Conservation (phyloP, 2,329 filamentous ascomycete species). For the Nigrospora oryzae region DNA sequence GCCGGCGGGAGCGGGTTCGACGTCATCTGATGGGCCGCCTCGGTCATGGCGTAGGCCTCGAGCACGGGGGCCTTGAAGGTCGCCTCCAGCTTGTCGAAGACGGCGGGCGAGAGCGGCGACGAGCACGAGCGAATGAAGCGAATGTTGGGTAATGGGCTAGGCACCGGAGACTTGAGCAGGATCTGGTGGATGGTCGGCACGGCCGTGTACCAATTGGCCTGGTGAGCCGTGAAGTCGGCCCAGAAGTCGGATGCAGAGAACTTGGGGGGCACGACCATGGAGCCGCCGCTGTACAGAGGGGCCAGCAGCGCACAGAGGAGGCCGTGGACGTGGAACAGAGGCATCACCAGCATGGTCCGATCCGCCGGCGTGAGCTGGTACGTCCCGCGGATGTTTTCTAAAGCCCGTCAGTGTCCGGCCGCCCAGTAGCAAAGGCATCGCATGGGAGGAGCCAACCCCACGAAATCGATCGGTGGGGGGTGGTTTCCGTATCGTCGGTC, state of each 20-base stretch:
- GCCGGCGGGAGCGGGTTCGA: constrained; percentile 63
- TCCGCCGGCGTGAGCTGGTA: constrained; percentile 65
- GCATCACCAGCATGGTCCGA: constrained; percentile 82
- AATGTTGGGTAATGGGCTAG: constrained; percentile 61
- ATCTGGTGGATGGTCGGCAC: constrained; percentile 93
- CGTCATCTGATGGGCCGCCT: constrained; percentile 80
- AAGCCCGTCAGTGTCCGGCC: not conserved
- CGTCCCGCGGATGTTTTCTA: constrained; percentile 69
- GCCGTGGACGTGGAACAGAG: constrained; percentile 86
- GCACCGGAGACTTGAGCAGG: constrained; percentile 64
- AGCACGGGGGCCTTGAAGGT: constrained; percentile 72
- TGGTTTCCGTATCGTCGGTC: constrained; percentile 4
- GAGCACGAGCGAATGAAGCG: constrained; percentile 86
- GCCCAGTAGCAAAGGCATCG: not conserved
- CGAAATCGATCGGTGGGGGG: not conserved
- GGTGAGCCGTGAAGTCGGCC: constrained; percentile 63
- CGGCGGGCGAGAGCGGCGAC: constrained; percentile 72
- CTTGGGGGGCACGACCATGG: constrained; percentile 67
- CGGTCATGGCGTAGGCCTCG: constrained; percentile 90
- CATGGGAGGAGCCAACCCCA: constrained; percentile 1
- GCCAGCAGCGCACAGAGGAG: constrained; percentile 75
- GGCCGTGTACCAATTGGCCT: constrained; percentile 86
- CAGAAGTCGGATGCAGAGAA: constrained; percentile 83
- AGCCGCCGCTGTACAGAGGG: constrained; percentile 66
- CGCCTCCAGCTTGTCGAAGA: constrained; percentile 70